A percentile compares a stretch with the other conserved stretches of the same genome.
These are phyloP conservation scores for Mycena vulgaris DNA, from an alignment of 768 basidiomycete genomes.

Conservation along the genomic window DNA sequence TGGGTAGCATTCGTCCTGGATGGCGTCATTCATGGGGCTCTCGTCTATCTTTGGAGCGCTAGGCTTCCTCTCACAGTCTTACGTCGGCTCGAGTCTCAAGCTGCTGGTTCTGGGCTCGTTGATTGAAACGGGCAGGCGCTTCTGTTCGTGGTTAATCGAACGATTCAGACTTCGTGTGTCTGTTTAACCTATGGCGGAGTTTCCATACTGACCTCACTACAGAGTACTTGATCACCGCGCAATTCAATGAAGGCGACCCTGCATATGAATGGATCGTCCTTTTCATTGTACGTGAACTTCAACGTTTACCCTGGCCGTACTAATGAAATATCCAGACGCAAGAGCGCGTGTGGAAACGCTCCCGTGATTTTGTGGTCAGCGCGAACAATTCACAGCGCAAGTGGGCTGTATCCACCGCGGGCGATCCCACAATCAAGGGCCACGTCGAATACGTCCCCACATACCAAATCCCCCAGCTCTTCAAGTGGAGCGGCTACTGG, in stretches of 20 bases:
- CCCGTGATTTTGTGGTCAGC: too few relatives aligned
- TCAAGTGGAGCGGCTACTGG: too few relatives aligned
- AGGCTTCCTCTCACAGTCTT: constrained; percentile 18
- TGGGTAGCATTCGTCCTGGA: constrained; percentile 1
- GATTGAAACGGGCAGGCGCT: constrained; percentile 27
- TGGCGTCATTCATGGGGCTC: constrained; percentile 35
- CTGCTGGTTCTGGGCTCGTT: constrained; percentile 28
- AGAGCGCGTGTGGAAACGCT: constrained; percentile 59
- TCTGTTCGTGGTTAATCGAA: constrained; percentile 48
- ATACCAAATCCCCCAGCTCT: too few relatives aligned
- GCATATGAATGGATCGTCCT: too few relatives aligned
- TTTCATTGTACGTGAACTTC: too few relatives aligned
- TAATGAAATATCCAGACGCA: constrained; percentile 49
- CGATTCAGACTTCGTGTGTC: constrained; percentile 57
- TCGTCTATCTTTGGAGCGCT: constrained; percentile 31
- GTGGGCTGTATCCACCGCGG: too few relatives aligned
- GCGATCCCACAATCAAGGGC: too few relatives aligned
- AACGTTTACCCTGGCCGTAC: not conserved
- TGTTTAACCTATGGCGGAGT: too few relatives aligned
- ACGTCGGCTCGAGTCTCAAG: constrained; percentile 33
- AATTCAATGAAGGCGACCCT: too few relatives aligned
- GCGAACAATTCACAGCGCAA: too few relatives aligned
- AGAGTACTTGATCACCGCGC: constrained; percentile 14
- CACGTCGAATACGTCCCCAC: too few relatives aligned
- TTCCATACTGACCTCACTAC: constrained; percentile 4